Evolutionary conservation across 306 rosid genomes (phyloP), one percentile per base, ranked within the genome.

Genomic region (Gastrolobium bilobum): DNA sequence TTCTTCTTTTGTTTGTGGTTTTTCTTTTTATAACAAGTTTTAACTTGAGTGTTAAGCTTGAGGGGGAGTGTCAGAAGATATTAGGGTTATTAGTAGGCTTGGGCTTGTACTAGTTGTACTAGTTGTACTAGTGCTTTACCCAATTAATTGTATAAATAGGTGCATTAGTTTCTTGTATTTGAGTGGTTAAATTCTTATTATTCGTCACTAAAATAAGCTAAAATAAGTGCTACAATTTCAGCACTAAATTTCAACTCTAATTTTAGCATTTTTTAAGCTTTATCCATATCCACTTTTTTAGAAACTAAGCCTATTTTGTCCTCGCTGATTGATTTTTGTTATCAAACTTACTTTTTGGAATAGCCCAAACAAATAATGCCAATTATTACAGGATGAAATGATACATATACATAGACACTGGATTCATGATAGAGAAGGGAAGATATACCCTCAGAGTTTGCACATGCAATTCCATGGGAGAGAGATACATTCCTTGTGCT

Each of bases 401-500:
- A 91, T 95, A 77, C 84, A 87, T 85, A 84, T 95, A 80, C 92
- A 86, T 81, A 86, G 89, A 71, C 80, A 58, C 62, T 91, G 95
- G 98, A 79, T 42, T 52, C 68, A 68, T 77, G 88, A 85, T 68
- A 68, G 68, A 74, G 86, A 76, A 54, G 62, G 73, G 85, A 90
- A 86, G 88, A 77, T 89, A 62, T 87, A 85, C 77, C 97, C 98
- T 75, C 89, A 54, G 85, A 93, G 84, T 84, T 81, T 92, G 90
- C 94, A 86, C 76, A 84, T 89, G 83, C 99, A 95, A 84, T 95
- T 95, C 86, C 99, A 93, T 86, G 99, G 98, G 51, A 91, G 98
- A 87, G 97, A 95, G 88, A 87, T 93, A 86, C 99, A 95, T 86
- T 88, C 98, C 38, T 79, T 91, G 86, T 91, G 99, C 84, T 91